Percentiles rank a stretch among this genome's conserved stretches.
Evolutionary conservation across 2,329 filamentous ascomycete genomes (phyloP).

Genomic region (Chaetomium strumarium): DNA sequence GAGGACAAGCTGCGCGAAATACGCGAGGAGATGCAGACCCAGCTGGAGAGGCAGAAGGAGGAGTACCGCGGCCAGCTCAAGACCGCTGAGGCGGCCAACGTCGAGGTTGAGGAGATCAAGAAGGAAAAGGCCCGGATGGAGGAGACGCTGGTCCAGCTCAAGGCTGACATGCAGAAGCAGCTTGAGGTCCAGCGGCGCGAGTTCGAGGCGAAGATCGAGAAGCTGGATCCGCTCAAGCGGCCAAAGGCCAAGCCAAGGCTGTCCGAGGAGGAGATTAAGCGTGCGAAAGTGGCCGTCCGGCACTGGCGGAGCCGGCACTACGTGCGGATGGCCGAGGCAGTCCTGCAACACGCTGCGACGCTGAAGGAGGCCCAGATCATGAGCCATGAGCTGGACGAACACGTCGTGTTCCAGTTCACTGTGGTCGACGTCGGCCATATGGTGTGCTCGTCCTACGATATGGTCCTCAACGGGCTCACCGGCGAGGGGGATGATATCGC

Average conservation of each 20-base stretch:
- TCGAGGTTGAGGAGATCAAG: conserved; percentile 77
- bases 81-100: conserved; percentile 64
- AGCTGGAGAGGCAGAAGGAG: conserved; percentile 78
- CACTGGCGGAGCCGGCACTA: conserved; percentile 83
- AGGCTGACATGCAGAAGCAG: conserved; percentile 84
- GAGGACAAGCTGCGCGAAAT: conserved; percentile 70
- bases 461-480: conserved; percentile 85
- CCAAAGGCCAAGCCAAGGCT: conserved; percentile 58
- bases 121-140: conserved; percentile 84
- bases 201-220: conserved; percentile 78
- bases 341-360: conserved; percentile 79
- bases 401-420: conserved; percentile 90
- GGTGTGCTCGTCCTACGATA: conserved; percentile 89
- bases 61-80: conserved; percentile 75
- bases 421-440: conserved; percentile 84
- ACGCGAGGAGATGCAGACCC: conserved; percentile 75
- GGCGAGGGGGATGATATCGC: conserved; percentile 77
- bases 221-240: conserved; percentile 60
- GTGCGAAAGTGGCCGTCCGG: conserved; percentile 59
- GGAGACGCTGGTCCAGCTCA: conserved; percentile 67
- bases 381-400: conserved; percentile 93
- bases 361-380: conserved; percentile 97
- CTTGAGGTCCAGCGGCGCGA: conserved; percentile 75
- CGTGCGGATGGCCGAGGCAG: conserved; percentile 87
- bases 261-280: conserved; percentile 64